Conservation (phyloP, 768 basidiomycete genomes). For the Leccinellum albellum region DNA sequence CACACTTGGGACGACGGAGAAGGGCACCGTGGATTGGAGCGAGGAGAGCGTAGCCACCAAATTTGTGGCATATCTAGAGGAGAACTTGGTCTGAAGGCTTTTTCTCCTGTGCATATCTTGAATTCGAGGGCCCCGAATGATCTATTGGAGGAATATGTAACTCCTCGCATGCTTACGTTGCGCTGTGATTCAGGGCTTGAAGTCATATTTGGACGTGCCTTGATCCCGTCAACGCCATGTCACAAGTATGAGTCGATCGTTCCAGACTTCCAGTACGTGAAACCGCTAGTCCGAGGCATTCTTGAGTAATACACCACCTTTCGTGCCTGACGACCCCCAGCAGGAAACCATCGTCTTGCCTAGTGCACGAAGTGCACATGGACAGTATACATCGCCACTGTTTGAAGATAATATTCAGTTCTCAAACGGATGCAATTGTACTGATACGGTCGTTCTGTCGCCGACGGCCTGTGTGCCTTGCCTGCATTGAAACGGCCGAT, state of each 20-base stretch:
- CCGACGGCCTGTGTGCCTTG: neutral
- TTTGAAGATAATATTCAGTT: neutral
- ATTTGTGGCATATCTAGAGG: conserved; percentile 70
- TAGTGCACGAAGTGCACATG: neutral
- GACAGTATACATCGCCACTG: neutral
- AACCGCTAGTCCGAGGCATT: neutral
- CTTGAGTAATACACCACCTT: neutral
- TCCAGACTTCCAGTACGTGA: neutral
- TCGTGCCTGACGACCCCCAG: neutral
- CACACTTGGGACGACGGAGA: conserved; percentile 75
- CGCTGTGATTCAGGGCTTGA: neutral
- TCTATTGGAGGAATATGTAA: neutral
- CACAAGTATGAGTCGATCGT: neutral
- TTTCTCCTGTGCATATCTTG: neutral
- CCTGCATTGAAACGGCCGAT: too few species aligned
- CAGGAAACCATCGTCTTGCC: neutral
- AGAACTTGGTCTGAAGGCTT: conserved; percentile 48
- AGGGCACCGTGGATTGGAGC: conserved; percentile 72
- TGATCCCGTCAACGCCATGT: neutral
- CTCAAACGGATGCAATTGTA: neutral
- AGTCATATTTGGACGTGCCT: neutral
- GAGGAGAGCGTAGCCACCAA: conserved; percentile 67
- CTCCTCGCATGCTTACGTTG: neutral
- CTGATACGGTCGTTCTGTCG: neutral
- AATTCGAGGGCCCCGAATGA: neutral